A percentile compares a stretch with the other conserved stretches of the same genome.
Conservation (phyloP, 2,329 filamentous ascomycete genomes). For the Fusarium devonianum region DNA sequence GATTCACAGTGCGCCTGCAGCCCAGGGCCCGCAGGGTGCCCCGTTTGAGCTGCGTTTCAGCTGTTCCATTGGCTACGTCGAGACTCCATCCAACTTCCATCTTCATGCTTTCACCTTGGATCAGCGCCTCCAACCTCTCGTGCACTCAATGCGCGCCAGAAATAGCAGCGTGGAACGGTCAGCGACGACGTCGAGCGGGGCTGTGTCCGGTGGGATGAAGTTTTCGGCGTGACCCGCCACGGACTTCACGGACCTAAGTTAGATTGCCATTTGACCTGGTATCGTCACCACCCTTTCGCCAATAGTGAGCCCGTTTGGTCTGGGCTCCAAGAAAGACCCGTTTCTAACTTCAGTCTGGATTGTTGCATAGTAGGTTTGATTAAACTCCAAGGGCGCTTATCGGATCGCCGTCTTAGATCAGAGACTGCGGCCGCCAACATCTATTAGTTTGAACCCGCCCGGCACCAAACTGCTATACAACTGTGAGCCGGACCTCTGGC, state of each 20-base stretch:
- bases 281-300: constrained; percentile 17
- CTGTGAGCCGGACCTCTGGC: constrained; percentile 5
- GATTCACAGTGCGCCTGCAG: constrained; percentile 32
- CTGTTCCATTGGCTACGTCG: constrained; percentile 33
- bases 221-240: too few relatives aligned
- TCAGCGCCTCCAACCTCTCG: constrained; percentile 12
- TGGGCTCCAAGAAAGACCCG: constrained; percentile 23
- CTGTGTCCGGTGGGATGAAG: constrained; percentile 24
- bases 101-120: constrained; percentile 35
- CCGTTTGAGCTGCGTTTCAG: constrained; percentile 41
- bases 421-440: not conserved
- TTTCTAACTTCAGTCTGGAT: constrained; percentile 9
- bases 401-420: constrained; percentile 4
- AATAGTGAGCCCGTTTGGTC: too few relatives aligned
- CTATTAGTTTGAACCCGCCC: too few relatives aligned
- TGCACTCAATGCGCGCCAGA: constrained; percentile 27
- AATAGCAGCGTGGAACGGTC: constrained; percentile 30
- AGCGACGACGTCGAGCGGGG: too few relatives aligned
- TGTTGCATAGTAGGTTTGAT: not conserved
- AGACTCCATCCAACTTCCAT: constrained; percentile 29
- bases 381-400: constrained; percentile 5
- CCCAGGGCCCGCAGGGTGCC: constrained; percentile 20
- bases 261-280: too few relatives aligned
- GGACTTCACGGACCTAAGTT: too few relatives aligned
- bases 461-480: not conserved